Base-by-base conservation (phyloP, 2,329 filamentous ascomycete genomes). In the Pestalotiopsis sp. region DNA sequence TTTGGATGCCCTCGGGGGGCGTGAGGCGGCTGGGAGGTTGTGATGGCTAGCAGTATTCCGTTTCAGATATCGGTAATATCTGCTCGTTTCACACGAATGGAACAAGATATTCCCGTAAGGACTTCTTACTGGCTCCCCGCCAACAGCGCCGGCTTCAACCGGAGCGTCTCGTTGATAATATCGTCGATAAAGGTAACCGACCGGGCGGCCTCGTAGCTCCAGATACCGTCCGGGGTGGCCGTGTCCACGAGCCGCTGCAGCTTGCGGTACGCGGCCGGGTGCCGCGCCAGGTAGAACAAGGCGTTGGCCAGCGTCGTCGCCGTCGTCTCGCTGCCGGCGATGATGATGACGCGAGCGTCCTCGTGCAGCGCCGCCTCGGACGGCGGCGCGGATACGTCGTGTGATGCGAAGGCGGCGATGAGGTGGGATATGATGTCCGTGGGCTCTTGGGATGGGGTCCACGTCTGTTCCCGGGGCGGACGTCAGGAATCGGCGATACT, bases 111-210 rank as follows among this genome's bases (percentile, higher is more conserved):
- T n/a, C n/a, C n/a, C n/a, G n/a, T n/a, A n/a, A n/a, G n/a, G n/a
- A n/a, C n/a, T n/a, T n/a, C 27, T 27, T 27, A 27, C 27, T 75
- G 73, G 27, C 81, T 59, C 0, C 77, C 80, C 7, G 75, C 76
- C 1, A 80, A 79, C 1, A 82, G 78, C 0, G 81, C 75, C 5
- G 83, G 81, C 66, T 82, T 76, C 4, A 84, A 73, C n/a, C 83
- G 78, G 4, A 84, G 72, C 1, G 81, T 75, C 69, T 85, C 83
- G 67, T 83, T 79, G 74, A 83, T 82, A n/a, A 78, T 72, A 17
- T 76, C 79, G 67, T 83, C 80, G 14, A 84, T 75, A 39, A 78
- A 74, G 5, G 70, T 41, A 7, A 70, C 63, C 31, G 38, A 70
- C 71, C 61, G 75, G 72, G 69, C 82, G 78, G 66, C 78, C 66